Conservation (phyloP, 108 stramenopile species). For the Stephanodiscus triporus region DNA sequence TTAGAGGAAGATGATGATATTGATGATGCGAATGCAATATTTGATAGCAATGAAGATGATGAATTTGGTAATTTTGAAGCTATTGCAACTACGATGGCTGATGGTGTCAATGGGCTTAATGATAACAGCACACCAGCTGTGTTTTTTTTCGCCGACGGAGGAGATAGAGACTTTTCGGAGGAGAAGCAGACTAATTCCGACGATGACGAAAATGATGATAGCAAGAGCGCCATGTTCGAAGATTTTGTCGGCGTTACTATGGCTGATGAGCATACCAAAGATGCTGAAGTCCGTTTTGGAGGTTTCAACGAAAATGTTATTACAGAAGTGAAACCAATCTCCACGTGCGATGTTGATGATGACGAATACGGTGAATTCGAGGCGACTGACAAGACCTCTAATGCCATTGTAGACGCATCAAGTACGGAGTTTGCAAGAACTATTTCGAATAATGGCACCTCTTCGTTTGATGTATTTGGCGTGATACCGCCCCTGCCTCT, state of each 20-base stretch:
- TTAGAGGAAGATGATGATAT: conserved; percentile 24
- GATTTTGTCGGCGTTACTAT: too few species aligned
- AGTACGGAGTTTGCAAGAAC: background rate
- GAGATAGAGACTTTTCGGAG: background rate
- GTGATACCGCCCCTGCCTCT: conserved; percentile 1
- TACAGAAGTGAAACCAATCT: background rate
- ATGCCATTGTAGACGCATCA: background rate
- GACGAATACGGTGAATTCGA: conserved; percentile 59
- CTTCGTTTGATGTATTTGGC: conserved; percentile 8
- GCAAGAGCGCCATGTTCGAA: too few species aligned
- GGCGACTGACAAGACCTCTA: background rate
- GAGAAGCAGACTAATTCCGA: background rate
- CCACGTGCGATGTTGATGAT: conserved; percentile 13
- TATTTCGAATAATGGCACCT: background rate
- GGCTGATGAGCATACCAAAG: background rate
- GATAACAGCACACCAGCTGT: background rate
- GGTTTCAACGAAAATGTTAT: conserved; percentile 12
- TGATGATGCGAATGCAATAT: background rate
- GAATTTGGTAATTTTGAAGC: conserved; percentile 32
- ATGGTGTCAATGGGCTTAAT: background rate
- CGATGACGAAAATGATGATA: background rate
- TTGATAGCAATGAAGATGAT: conserved; percentile 22
- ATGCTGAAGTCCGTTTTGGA: conserved; percentile 20
- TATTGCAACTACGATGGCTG: background rate
- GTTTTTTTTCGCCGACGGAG: background rate